A percentile compares a stretch with the other conserved stretches of the same genome.
Conservation (phyloP, 768 basidiomycete species). For the Auricularia cornea region DNA sequence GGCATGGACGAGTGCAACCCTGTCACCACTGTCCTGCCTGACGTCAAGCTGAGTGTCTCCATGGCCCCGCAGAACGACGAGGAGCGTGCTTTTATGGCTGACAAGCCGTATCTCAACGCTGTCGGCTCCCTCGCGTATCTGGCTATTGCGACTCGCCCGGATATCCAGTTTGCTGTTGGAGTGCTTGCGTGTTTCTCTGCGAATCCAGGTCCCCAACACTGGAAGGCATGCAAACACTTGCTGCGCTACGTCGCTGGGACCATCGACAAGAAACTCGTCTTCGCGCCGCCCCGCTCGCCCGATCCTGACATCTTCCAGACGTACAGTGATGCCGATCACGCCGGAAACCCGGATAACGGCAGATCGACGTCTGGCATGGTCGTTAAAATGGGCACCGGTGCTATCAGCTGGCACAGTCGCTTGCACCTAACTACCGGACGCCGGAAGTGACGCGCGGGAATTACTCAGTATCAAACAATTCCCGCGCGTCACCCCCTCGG, state of each 20-base stretch:
- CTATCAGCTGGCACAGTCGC: slow-evolving; percentile 1
- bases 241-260: too few relatives aligned
- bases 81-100: slow-evolving; percentile 14
- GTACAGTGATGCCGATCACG: too few relatives aligned
- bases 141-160: slow-evolving; percentile 24
- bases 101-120: slow-evolving; percentile 20
- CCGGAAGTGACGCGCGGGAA: too few relatives aligned
- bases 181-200: slow-evolving; percentile 8
- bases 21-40: slow-evolving; percentile 1
- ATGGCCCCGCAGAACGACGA: slow-evolving; percentile 4
- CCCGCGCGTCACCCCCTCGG: too few relatives aligned
- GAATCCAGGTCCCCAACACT: too few relatives aligned
- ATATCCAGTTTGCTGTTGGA: slow-evolving; percentile 26
- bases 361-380: slow-evolving; percentile 2
- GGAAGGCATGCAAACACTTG: too few relatives aligned
- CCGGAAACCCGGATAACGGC: too few relatives aligned
- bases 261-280: too few relatives aligned
- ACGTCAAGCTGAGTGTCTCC: slow-evolving; percentile 2
- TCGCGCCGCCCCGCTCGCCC: too few relatives aligned
- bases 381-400: background rate
- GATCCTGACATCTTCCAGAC: too few relatives aligned
- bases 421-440: too few relatives aligned
- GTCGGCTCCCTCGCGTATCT: slow-evolving; percentile 26
- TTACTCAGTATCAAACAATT: too few relatives aligned
- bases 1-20: background rate